A percentile compares a stretch with the other conserved stretches of the same genome.
These are phyloP conservation scores for Psilocybe mexicana DNA, from an alignment of 1,284 basidiomycete species.

Conservation along the genomic window DNA sequence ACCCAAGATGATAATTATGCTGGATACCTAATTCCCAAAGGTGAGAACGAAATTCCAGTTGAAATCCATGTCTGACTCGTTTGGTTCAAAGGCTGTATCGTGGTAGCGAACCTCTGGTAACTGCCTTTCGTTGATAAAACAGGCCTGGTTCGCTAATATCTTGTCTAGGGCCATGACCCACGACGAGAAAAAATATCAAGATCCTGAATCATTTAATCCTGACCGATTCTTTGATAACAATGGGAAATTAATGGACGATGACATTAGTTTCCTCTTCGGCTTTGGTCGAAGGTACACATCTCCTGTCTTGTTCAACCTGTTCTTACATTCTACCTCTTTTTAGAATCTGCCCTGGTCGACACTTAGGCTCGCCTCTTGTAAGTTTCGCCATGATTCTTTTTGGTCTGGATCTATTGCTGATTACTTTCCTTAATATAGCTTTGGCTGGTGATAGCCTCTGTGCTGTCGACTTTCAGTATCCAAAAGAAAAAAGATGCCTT, in stretches of 20 bases:
- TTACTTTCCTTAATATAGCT: constrained; percentile 14
- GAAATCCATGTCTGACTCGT: neutral
- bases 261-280: constrained; percentile 25
- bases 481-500: constrained; percentile 27
- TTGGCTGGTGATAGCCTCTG: constrained; percentile 39
- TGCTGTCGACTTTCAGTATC: constrained; percentile 39
- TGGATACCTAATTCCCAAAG: constrained; percentile 26
- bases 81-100: constrained; percentile 16
- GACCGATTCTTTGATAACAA: constrained; percentile 28
- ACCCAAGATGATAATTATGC: constrained; percentile 24
- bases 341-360: constrained; percentile 27
- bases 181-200: constrained; percentile 25
- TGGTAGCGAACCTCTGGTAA: constrained; percentile 23
- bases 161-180: constrained; percentile 31
- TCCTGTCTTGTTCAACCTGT: neutral
- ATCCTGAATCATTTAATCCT: constrained; percentile 31
- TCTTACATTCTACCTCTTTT: neutral
- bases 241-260: constrained; percentile 23
- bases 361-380: constrained; percentile 23
- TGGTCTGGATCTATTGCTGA: neutral
- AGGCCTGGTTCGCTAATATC: constrained; percentile 9
- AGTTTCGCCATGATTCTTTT: neutral
- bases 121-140: constrained; percentile 8
- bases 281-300: constrained; percentile 25
- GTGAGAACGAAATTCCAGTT: neutral